These are phyloP conservation scores for Yarrowia sp. DNA, from an alignment of 805 yeast genomes.

Conservation along the genomic window DNA sequence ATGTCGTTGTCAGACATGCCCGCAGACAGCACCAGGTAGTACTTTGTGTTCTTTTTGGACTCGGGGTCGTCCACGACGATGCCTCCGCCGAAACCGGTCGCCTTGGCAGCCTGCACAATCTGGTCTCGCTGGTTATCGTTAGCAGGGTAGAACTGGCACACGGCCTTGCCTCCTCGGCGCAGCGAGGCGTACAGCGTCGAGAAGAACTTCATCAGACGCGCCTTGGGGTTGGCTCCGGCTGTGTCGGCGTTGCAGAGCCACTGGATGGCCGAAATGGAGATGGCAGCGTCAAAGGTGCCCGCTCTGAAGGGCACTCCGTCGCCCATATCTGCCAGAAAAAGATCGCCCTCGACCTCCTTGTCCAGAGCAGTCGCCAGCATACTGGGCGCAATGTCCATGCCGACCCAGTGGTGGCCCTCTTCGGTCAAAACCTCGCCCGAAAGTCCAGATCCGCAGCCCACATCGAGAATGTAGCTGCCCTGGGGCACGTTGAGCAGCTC, in stretches of 20 bases:
- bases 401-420: conserved; percentile 93
- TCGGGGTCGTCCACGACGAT: conserved; percentile 92
- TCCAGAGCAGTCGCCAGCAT: conserved; percentile 95
- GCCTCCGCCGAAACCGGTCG: conserved; percentile 96
- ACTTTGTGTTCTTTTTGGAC: conserved; percentile 84
- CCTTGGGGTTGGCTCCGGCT: conserved; percentile 74
- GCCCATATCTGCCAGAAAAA: conserved; percentile 90
- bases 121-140: conserved; percentile 80
- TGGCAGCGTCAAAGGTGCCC: conserved; percentile 95
- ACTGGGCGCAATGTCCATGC: conserved; percentile 93
- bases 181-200: conserved; percentile 81
- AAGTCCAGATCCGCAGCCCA: conserved; percentile 97
- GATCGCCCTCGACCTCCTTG: conserved; percentile 89
- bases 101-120: conserved; percentile 80
- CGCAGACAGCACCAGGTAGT: conserved; percentile 84
- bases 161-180: conserved; percentile 94
- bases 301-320: conserved; percentile 92
- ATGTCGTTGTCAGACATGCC: conserved; percentile 73
- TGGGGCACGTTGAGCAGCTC: conserved; percentile 78
- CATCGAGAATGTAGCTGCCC: conserved; percentile 69
- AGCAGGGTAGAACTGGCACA: conserved; percentile 93
- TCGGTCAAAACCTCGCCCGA: conserved; percentile 92
- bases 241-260: conserved; percentile 98
- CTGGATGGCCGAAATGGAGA: conserved; percentile 91
- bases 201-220: conserved; percentile 77